Base-by-base conservation (phyloP, 176 grass and related monocot genomes). In the Hsuehochloa calcarea region DNA sequence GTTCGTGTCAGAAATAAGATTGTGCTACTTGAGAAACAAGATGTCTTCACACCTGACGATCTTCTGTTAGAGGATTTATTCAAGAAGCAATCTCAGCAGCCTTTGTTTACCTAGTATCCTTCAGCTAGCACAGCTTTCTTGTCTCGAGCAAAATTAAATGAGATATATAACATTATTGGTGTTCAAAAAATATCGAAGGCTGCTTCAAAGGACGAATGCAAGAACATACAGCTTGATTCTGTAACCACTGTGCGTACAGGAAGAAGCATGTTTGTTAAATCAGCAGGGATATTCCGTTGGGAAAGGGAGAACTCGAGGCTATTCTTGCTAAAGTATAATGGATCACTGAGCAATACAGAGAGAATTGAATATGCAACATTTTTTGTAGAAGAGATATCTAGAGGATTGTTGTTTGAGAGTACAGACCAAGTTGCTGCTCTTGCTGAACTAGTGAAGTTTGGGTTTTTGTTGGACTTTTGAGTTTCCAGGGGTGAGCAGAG, bases 41-140 rank as follows among this genome's bases (percentile, higher is more conserved):
- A 93, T 88, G 65, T 88, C 22, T 93, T 93, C 74, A 89, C 91
- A 68, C 82, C 85, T 1, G 86, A 88, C 51, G 92, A 93, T 64
- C 73, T 91, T 70, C 29, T 88, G 39, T 5, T 40, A 40, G 39
- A 40, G 39, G 39, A 40, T 2, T 40, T 40, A 40, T 40, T 61
- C 68, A 69, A 77, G 68, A 80, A 86, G 64, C 14, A 90, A 19
- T 82, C 82, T 49, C n/a, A 85, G 15, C 63, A 86, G 16, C 49
- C 82, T 56, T 40, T 90, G 15, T 93, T 90, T 25, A 45, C 86
- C 8, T 93, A 88, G 82, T 93, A 84, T 80, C 88, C 86, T 60
- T 43, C 38, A 59, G 72, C 80, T 58, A 80, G 16, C 19, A 19
- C 6, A 3, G 23, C 82, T 1, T 63, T 59, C 27, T 72, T 83